Percentiles rank a stretch among this genome's conserved stretches.
Evolutionary conservation across 441 rosid species (phyloP).

Genomic region (Pelargonium exstipulatum): DNA sequence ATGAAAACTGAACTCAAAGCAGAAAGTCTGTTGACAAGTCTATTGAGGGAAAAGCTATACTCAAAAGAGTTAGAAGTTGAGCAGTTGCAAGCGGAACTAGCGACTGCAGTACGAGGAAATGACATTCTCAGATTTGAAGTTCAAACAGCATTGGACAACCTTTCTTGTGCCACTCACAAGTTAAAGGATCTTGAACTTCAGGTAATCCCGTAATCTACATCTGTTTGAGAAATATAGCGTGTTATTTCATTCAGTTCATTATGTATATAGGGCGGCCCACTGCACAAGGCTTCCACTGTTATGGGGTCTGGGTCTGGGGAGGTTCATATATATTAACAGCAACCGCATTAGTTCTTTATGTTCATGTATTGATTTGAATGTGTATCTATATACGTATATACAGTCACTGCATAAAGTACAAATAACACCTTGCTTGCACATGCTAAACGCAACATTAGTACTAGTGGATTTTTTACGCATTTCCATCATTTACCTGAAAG

Average conservation of each 20-base stretch:
- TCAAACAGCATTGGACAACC: conserved; percentile 61
- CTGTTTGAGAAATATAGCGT: neutral
- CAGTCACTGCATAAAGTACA: no score
- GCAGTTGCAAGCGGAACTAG: conserved; percentile 78
- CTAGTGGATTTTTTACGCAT: no score
- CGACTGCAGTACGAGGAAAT: conserved; percentile 70
- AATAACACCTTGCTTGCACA: no score
- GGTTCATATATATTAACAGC: no score
- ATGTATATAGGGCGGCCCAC: neutral
- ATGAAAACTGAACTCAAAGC: conserved; percentile 59
- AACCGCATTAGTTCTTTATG: no score
- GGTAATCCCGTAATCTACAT: conserved; percentile 35
- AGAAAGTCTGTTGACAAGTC: conserved; percentile 59
- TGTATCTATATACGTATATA: no score
- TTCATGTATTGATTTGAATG: no score
- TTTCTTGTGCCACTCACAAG: conserved; percentile 61
- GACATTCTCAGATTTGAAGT: conserved; percentile 70
- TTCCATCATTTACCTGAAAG: no score
- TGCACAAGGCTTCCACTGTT: no score
- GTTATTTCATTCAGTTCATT: neutral
- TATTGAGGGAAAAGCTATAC: conserved; percentile 74
- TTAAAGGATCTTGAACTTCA: conserved; percentile 71
- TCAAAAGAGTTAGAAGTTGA: conserved; percentile 77
- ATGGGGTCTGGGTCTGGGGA: no score
- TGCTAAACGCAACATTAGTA: no score